Base-by-base conservation (phyloP, 192 early-diverging fungal species). In the Jimgerdemannia flammicorona region DNA sequence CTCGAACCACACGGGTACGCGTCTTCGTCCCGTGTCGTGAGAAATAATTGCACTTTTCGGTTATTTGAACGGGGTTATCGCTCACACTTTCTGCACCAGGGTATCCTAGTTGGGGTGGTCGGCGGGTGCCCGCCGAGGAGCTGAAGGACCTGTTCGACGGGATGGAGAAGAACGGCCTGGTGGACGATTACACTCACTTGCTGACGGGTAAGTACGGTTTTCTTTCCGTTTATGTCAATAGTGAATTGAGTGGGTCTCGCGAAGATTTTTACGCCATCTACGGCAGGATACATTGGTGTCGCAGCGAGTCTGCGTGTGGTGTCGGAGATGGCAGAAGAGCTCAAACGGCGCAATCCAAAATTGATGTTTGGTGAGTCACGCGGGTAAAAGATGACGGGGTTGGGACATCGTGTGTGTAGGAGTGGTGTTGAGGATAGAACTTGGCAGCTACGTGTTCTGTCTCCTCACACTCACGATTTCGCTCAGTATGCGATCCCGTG, bases 1-100 rank as follows among this genome's bases (percentile, higher is more conserved):
- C 77, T 95, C 94, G 70, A 98, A 98, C 81, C 97, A 98, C 83
- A 94, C 92, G 7, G 94, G 90, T 90, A 64, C 77, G 72, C 76
- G 8, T 59, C 49, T 59, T 59, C 49, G 14, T 10, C 14, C 49
- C 14, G 6, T 14, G 2, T 59, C 49, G 39, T 54, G 29, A 29
- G 29, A 29, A 29, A 29, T 29, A 29, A 29, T 29, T 29, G 29
- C 29, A 29, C 29, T 29, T 29, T 29, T 29, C 29, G 29, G 1
- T 29, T 29, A 29, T 29, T 29, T 29, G 29, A 29, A 29, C 29
- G 29, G 29, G 29, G 29, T 29, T 29, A 29, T 29, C 29, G 29
- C 29, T 29, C 29, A 29, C 10, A 3, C 20, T 41, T n/a, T 40
- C 42, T 19, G 4, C 29, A 39, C 14, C 40, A 92, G 91, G 93